phyloP scores from a whole-genome alignment of 139 green algal species.

The Coccomyxa sp. region DNA sequence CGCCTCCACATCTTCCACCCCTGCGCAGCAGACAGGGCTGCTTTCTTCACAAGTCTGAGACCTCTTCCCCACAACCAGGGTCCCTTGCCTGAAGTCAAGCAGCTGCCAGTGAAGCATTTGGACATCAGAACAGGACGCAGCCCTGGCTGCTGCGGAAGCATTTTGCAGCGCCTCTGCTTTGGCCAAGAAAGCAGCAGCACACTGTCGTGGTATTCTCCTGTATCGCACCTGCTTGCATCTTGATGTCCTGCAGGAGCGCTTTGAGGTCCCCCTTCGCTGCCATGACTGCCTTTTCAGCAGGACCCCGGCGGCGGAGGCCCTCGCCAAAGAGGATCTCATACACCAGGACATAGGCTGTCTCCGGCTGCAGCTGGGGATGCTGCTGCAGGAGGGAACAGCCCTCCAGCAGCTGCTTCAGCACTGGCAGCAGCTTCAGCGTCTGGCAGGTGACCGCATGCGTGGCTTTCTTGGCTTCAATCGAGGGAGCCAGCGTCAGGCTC shows the following conservation, averaged over 20 bases:
- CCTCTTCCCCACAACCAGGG: too few species aligned
- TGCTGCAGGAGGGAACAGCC: conserved; percentile 31
- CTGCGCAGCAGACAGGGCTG: too few species aligned
- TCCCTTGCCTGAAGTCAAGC: too few species aligned
- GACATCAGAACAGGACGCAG: too few species aligned
- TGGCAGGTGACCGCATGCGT: conserved; percentile 86
- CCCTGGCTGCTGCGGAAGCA: too few species aligned
- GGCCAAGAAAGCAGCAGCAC: too few species aligned
- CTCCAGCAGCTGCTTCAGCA: conserved; percentile 57
- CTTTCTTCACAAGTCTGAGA: too few species aligned
- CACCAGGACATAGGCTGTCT: conserved; percentile 43
- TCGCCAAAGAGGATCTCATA: conserved; percentile 80
- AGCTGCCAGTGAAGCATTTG: too few species aligned
- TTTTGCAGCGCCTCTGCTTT: too few species aligned
- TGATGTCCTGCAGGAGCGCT: background rate
- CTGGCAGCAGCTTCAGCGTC: conserved; percentile 62
- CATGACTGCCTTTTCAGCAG: conserved; percentile 50
- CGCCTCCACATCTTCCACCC: conserved; percentile 6
- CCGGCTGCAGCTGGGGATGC: conserved; percentile 19
- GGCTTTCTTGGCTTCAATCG: conserved; percentile 79
- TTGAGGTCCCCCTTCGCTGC: conserved; percentile 33
- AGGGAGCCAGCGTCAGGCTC: conserved; percentile 68
- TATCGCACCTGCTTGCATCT: conserved; percentile 19
- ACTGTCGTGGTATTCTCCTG: too few species aligned
- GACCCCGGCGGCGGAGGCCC: conserved; percentile 39